Evolutionary conservation across 1,284 basidiomycete species (phyloP), one percentile per base, ranked within the genome.

Genomic region (Ustilago cynodontis): DNA sequence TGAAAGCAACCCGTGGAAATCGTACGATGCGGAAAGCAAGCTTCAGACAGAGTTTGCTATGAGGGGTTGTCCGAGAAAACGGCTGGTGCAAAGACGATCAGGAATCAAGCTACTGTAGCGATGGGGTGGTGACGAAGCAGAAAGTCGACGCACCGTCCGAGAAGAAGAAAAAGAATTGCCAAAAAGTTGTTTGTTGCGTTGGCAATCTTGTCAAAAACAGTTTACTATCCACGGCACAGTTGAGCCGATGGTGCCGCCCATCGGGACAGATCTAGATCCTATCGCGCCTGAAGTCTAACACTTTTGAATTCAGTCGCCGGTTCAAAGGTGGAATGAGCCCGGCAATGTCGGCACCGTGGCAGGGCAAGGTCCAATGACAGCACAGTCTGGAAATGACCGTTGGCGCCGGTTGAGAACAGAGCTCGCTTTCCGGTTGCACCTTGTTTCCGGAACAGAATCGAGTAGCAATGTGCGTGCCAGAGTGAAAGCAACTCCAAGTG

Each of bases 151-250:
- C 47, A 49, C 24, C 47, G 20, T 49, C 22, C 22, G n/a, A 29
- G 13, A 50, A 50, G 49, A 50, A 50, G 49, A 37, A 37, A 37
- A 37, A 37, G 14, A 16, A 33, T 33, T 11, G 11, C 31, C 31
- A 49, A 49, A 49, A 26, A 49, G n/a, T n/a, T 41, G 39, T 41
- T 41, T 41, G 39, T 20, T 16, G 39, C 39, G 18, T 47, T 47
- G 56, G n/a, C 5, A 43, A 43, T 43, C 41, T 43, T 43, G n/a
- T 43, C 41, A 43, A 11, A 43, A 18, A 43, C 6, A 43, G 52
- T n/a, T 24, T 28, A 33, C 9, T 37, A 24, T 59, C 58, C 58
- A 59, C 58, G 51, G 37, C 58, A 22, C 41, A 57, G 52, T 45
- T 35, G 31, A 20, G 41, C 41, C 41, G 41, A 43, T 43, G 20